phyloP scores from a whole-genome alignment of 73 alveolate genomes.

The Tetrahymena thermophila region DNA sequence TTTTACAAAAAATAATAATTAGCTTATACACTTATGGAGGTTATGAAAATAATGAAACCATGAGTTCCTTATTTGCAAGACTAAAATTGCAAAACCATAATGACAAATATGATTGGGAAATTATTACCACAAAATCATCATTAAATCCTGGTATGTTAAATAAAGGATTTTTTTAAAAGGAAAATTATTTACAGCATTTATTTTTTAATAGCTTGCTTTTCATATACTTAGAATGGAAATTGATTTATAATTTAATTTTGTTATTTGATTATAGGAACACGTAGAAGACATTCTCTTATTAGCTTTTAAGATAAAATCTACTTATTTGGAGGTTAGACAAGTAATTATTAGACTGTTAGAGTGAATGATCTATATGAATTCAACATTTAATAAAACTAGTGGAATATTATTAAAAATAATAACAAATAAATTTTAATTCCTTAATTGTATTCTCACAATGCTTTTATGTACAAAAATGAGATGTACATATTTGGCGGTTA shows the following conservation, averaged over 20 bases:
- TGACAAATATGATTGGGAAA: neutral
- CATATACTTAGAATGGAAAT: neutral
- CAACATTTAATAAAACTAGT: neutral
- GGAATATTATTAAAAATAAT: neutral
- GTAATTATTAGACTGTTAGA: neutral
- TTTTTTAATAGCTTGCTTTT: too few species aligned
- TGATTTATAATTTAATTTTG: neutral
- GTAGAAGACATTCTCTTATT: neutral
- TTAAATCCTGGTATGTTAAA: neutral
- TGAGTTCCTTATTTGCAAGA: neutral
- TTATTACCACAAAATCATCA: neutral
- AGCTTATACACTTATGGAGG: neutral
- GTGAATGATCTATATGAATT: neutral
- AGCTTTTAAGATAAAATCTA: neutral
- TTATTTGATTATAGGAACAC: neutral
- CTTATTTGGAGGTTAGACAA: neutral
- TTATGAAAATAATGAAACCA: neutral
- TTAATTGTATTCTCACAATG: neutral
- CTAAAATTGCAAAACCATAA: neutral
- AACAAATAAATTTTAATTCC: neutral
- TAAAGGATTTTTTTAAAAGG: neutral
- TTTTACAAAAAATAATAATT: neutral
- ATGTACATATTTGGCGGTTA: neutral
- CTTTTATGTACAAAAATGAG: neutral
- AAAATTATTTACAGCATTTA: neutral